phyloP scores from a whole-genome alignment of 305 asterid genomes.

The Coffea humblotiana region DNA sequence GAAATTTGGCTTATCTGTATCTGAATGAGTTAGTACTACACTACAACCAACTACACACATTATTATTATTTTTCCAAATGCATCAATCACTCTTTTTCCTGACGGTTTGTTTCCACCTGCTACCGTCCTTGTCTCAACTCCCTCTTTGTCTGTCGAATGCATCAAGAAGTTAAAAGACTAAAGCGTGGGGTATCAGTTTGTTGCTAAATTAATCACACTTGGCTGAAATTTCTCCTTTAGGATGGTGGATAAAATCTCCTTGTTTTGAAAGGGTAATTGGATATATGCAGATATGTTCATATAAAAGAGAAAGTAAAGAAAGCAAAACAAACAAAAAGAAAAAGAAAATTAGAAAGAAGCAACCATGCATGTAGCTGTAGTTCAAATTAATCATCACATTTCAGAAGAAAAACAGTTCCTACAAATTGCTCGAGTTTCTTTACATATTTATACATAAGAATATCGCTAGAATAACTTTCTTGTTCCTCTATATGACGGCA shows the following conservation, averaged over 20 bases:
- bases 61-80: no score
- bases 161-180: neutral
- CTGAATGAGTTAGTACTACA: no score
- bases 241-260: neutral
- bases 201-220: no score
- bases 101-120: no score
- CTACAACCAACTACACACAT: neutral
- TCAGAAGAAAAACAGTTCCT: slow-evolving; percentile 6
- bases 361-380: neutral
- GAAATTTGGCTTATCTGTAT: neutral
- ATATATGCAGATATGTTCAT: no score
- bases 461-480: slow-evolving; percentile 9
- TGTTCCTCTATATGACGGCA: slow-evolving; percentile 2
- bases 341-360: neutral
- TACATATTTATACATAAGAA: slow-evolving; percentile 20
- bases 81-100: no score
- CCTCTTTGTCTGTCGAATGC: no score
- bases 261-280: no score
- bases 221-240: no score
- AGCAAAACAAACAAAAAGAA: neutral
- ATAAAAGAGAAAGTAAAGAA: neutral
- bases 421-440: slow-evolving; percentile 5
- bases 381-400: neutral
- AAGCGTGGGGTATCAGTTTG: no score
- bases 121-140: no score